These are phyloP conservation scores for Xerocomus brunneocitrinus DNA, from an alignment of 768 basidiomycete species.

Conservation along the genomic window DNA sequence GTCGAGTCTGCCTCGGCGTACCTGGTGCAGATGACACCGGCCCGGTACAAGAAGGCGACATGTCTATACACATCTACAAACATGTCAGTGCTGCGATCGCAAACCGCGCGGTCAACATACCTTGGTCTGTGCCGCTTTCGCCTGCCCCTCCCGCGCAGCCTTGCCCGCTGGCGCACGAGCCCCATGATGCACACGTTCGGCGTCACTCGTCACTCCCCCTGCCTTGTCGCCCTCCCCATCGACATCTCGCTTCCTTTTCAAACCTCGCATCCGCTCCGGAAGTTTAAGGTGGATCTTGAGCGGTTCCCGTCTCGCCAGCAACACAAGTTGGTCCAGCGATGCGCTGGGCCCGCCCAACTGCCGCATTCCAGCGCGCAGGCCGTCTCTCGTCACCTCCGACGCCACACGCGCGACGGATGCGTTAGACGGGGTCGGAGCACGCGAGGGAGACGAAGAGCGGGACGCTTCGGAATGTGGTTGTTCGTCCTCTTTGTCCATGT, in stretches of 20 bases:
- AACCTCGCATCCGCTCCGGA: conserved; percentile 1
- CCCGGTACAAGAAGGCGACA: not conserved
- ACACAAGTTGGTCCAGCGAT: conserved; percentile 12
- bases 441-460: not conserved
- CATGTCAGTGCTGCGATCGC: not conserved
- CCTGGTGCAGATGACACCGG: not conserved
- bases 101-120: not conserved
- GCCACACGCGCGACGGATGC: not conserved
- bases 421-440: not conserved
- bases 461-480: not conserved
- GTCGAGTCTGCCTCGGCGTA: not conserved
- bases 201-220: not conserved
- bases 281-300: conserved; percentile 7
- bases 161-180: not conserved
- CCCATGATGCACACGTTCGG: not conserved
- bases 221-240: not conserved
- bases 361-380: not conserved
- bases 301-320: conserved; percentile 14
- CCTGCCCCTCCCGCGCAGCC: not conserved
- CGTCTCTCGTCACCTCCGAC: not conserved
- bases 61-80: not conserved
- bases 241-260: conserved; percentile 16
- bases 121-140: not conserved
- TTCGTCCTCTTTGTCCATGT: not conserved
- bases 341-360: conserved; percentile 19